Conservation (phyloP, 2,329 filamentous ascomycete genomes). For the Thielaviopsis musarum region DNA sequence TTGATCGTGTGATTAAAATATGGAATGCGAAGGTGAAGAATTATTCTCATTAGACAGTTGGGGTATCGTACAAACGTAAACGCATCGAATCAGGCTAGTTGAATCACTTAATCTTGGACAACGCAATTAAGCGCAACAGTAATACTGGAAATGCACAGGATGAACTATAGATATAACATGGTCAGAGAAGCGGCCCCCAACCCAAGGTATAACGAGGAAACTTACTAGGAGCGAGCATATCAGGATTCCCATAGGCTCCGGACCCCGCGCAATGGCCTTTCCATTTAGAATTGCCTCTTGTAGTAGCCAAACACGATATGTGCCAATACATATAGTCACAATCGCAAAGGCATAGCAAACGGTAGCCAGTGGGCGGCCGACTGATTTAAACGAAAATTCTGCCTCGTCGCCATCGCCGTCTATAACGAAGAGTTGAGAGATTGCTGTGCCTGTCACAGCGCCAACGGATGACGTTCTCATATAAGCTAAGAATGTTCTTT, state of each 20-base stretch:
- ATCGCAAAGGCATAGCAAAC: conserved; percentile 26
- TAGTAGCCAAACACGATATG: conserved; percentile 18
- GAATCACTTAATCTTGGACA: background rate
- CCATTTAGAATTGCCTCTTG: conserved; percentile 19
- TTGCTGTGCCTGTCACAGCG: conserved; percentile 46
- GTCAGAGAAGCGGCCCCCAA: background rate
- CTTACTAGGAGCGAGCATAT: background rate
- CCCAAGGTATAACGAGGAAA: background rate
- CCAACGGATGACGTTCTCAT: conserved; percentile 53
- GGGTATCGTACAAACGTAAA: background rate
- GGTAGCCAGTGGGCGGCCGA: conserved; percentile 41
- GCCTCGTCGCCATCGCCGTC: conserved; percentile 19
- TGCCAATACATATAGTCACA: conserved; percentile 19
- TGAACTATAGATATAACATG: background rate
- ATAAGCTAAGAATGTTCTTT: conserved; percentile 59
- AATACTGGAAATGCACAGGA: background rate
- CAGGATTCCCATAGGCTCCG: conserved; percentile 1
- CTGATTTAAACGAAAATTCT: conserved; percentile 38
- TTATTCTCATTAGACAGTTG: background rate
- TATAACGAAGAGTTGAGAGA: conserved; percentile 50
- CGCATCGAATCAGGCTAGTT: background rate
- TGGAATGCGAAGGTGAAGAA: background rate
- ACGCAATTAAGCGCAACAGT: background rate
- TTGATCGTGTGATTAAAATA: background rate
- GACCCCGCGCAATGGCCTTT: conserved; percentile 18